These are phyloP conservation scores for Colletotrichum gloeosporioides DNA, from an alignment of 2,329 filamentous ascomycete species.

Conservation along the genomic window DNA sequence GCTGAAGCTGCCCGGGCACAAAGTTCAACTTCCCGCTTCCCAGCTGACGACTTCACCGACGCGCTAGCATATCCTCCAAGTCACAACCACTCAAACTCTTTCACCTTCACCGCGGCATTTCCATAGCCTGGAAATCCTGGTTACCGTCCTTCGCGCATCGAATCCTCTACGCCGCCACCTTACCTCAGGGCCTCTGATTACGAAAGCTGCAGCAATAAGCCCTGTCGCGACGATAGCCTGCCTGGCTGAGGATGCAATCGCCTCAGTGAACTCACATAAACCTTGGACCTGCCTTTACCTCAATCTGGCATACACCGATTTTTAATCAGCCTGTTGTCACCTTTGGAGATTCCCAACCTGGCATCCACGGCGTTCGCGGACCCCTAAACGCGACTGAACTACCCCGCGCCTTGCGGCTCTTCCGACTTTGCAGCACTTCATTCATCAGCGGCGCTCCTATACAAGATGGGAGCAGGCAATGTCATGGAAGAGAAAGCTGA, in stretches of 20 bases:
- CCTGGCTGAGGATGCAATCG: background rate
- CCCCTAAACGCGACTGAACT: background rate
- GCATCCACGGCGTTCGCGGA: background rate
- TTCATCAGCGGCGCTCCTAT: background rate
- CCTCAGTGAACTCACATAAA: background rate
- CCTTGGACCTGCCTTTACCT: background rate
- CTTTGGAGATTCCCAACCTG: background rate
- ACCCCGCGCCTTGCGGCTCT: slow-evolving; percentile 10
- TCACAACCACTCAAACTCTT: background rate
- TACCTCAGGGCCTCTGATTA: background rate
- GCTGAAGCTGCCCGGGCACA: background rate
- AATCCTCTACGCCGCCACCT: background rate
- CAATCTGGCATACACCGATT: background rate
- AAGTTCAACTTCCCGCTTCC: background rate
- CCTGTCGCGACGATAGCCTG: background rate
- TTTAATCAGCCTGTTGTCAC: background rate
- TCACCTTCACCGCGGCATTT: background rate
- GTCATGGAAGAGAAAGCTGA: slow-evolving; percentile 19
- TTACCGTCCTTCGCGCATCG: background rate
- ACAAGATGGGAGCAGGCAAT: background rate
- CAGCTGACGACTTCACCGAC: background rate
- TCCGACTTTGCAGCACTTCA: background rate
- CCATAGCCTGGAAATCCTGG: background rate
- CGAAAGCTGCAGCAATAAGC: background rate
- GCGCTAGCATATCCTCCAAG: background rate